These are phyloP conservation scores for Adansonia gregorii DNA, from an alignment of 441 rosid species.

Conservation along the genomic window DNA sequence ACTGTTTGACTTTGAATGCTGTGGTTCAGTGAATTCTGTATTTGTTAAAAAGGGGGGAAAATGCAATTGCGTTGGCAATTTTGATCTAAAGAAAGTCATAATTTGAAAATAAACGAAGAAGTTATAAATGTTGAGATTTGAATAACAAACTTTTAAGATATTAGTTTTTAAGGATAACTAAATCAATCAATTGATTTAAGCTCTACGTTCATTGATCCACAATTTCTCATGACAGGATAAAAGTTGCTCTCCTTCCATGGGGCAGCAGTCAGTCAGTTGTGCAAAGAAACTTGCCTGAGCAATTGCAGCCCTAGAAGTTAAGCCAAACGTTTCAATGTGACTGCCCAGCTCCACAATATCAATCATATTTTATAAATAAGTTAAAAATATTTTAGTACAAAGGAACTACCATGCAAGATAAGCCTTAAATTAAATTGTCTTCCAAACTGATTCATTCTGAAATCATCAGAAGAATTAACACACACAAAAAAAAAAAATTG, in stretches of 20 bases:
- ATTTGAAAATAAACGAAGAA: no score
- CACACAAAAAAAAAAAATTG: neutral
- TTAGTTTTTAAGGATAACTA: no score
- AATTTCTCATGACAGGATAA: no score
- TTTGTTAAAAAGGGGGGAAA: neutral
- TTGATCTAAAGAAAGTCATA: no score
- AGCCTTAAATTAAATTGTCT: neutral
- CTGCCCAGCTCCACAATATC: neutral
- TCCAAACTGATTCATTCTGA: neutral
- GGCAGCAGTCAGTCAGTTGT: neutral
- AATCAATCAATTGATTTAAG: no score
- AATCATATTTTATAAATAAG: neutral
- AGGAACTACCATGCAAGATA: neutral
- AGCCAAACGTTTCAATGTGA: neutral
- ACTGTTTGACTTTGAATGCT: neutral
- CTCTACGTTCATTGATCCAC: no score
- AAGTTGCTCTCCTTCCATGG: neutral
- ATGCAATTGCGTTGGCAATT: no score
- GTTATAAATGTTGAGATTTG: no score
- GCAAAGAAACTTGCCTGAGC: neutral
- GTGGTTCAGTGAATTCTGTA: neutral
- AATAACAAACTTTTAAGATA: no score
- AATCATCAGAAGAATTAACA: neutral
- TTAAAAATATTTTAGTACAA: neutral
- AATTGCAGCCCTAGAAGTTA: neutral